Evolutionary conservation across 257 asterid species (phyloP).

Genomic region (Plantago major): DNA sequence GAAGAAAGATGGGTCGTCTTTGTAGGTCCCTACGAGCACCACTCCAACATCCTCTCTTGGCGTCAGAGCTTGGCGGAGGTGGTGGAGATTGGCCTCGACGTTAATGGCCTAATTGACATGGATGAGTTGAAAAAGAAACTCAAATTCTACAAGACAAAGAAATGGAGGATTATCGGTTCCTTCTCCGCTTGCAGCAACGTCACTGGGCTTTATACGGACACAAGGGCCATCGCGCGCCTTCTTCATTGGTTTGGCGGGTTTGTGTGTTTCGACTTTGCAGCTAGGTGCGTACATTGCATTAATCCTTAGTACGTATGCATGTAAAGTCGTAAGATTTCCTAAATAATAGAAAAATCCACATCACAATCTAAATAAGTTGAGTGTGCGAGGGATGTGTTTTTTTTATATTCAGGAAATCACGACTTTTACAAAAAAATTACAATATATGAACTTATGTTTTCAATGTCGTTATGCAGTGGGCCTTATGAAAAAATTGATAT

Average conservation of each 20-base stretch:
- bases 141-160: constrained; percentile 21
- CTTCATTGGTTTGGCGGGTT: constrained; percentile 59
- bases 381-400: too few relatives aligned
- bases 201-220: constrained; percentile 52
- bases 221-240: constrained; percentile 40
- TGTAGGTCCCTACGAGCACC: constrained; percentile 77
- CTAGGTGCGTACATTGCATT: constrained; percentile 32
- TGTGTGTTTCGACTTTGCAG: constrained; percentile 68
- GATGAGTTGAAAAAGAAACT: constrained; percentile 38
- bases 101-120: constrained; percentile 44
- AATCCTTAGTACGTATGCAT: too few relatives aligned
- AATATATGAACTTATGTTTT: too few relatives aligned
- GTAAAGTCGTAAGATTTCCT: too few relatives aligned
- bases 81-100: constrained; percentile 59
- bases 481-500: constrained; percentile 54
- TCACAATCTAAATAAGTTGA: too few relatives aligned
- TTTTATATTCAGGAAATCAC: too few relatives aligned
- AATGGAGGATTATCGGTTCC: constrained; percentile 55
- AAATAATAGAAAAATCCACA: too few relatives aligned
- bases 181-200: constrained; percentile 85
- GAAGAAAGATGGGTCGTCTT: constrained; percentile 64
- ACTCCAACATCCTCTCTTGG: constrained; percentile 74
- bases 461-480: constrained; percentile 27
- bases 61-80: constrained; percentile 73
- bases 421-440: too few relatives aligned